Conservation (phyloP, 1,284 basidiomycete species). For the Afroboletus lepidellus region DNA sequence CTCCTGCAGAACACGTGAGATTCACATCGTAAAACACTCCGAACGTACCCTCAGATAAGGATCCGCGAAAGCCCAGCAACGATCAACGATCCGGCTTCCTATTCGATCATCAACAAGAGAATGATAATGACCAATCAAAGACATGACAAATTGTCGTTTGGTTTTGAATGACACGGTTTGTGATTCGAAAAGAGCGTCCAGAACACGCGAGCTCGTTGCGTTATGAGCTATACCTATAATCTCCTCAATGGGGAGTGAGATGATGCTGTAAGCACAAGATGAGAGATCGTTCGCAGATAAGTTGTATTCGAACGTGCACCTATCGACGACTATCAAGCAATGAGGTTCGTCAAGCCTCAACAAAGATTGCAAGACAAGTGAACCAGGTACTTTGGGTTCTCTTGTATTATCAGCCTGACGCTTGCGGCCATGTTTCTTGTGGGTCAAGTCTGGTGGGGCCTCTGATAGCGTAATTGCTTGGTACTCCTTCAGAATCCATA, state of each 20-base stretch:
- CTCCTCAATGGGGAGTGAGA: slow-evolving; percentile 55
- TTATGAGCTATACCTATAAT: slow-evolving; percentile 69
- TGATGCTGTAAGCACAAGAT: slow-evolving; percentile 47
- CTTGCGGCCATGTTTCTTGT: slow-evolving; percentile 21
- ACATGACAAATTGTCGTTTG: slow-evolving; percentile 70
- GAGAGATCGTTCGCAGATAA: slow-evolving; percentile 10
- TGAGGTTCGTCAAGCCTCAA: slow-evolving; percentile 65
- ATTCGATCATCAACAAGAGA: slow-evolving; percentile 81
- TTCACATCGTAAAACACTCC: slow-evolving; percentile 3
- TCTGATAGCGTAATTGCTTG: slow-evolving; percentile 13
- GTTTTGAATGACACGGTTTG: slow-evolving; percentile 62
- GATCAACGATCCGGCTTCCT: slow-evolving; percentile 85
- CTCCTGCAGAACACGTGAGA: slow-evolving; percentile 54
- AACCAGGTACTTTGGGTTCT: slow-evolving; percentile 81
- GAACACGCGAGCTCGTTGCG: slow-evolving; percentile 75
- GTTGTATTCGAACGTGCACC: slow-evolving; percentile 42
- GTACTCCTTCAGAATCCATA: slow-evolving; percentile 38
- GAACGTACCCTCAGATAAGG: slow-evolving; percentile 79
- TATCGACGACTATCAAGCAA: slow-evolving; percentile 65
- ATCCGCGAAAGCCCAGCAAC: slow-evolving; percentile 84
- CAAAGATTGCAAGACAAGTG: slow-evolving; percentile 80
- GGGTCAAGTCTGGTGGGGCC: slow-evolving; percentile 9
- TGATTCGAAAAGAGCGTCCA: slow-evolving; percentile 77
- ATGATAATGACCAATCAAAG: slow-evolving; percentile 77
- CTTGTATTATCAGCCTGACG: slow-evolving; percentile 35